Evolutionary conservation across 192 early-diverging fungal species (phyloP).

Genomic region (Rhizoclosmatium globosum): DNA sequence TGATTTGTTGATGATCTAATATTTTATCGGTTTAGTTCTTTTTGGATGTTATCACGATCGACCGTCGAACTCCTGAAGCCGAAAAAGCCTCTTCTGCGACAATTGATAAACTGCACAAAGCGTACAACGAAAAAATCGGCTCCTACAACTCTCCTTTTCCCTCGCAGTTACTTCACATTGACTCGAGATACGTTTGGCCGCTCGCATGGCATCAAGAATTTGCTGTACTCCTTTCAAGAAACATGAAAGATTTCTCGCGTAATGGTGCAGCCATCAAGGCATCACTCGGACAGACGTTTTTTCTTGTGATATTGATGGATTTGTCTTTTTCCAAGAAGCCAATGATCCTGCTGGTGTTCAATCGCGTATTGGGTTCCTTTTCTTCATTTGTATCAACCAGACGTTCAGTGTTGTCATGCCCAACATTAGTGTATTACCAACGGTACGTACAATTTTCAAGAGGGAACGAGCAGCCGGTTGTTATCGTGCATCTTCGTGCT

Average conservation of each 20-base stretch:
- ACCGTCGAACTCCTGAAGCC: conserved; percentile 29
- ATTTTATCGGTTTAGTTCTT: conserved; percentile 12
- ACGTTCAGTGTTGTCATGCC: conserved; percentile 69
- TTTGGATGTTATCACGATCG: conserved; percentile 43
- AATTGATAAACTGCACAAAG: conserved; percentile 30
- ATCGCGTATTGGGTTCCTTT: conserved; percentile 23
- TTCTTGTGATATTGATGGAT: conserved; percentile 58
- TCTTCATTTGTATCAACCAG: conserved; percentile 51
- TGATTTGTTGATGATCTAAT: conserved; percentile 1
- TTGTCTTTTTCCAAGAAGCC: conserved; percentile 23
- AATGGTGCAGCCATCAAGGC: conserved; percentile 52
- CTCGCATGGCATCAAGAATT: conserved; percentile 34
- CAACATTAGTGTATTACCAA: conserved; percentile 44
- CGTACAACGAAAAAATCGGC: conserved; percentile 37
- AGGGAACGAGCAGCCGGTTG: conserved; percentile 72
- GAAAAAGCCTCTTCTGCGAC: conserved; percentile 7
- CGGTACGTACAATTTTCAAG: conserved; percentile 26
- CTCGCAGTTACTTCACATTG: neutral
- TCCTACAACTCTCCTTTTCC: conserved; percentile 20
- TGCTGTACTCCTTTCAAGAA: conserved; percentile 41
- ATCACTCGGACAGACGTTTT: conserved; percentile 57
- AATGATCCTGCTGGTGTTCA: conserved; percentile 33
- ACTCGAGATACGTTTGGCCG: conserved; percentile 31
- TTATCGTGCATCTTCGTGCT: conserved; percentile 71
- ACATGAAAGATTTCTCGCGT: conserved; percentile 48